These are phyloP conservation scores for Moricandia arvensis DNA, from an alignment of 345 rosid genomes.

Conservation along the genomic window DNA sequence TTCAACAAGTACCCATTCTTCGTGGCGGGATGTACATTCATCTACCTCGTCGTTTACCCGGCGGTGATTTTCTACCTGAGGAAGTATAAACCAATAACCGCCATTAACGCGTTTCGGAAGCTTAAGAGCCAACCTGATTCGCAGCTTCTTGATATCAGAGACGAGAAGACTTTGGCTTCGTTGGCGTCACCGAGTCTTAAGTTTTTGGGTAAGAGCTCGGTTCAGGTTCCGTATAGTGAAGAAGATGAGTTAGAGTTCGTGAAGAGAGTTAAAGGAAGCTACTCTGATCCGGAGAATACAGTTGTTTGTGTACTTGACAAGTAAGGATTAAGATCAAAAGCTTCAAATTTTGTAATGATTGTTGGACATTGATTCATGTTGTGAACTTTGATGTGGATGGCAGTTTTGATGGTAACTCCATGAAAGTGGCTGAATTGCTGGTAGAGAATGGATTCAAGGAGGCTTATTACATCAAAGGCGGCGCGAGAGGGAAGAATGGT, in stretches of 20 bases:
- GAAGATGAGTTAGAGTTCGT: conserved; percentile 55
- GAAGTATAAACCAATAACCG: conserved; percentile 64
- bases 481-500: conserved; percentile 82
- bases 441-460: conserved; percentile 76
- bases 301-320: conserved; percentile 71
- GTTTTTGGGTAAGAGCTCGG: conserved; percentile 50
- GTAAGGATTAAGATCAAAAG: conserved; percentile 44
- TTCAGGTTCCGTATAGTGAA: conserved; percentile 55
- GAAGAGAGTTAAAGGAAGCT: conserved; percentile 55
- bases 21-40: conserved; percentile 75
- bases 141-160: conserved; percentile 86
- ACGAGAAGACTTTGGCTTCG: conserved; percentile 48
- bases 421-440: conserved; percentile 70
- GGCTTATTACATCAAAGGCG: conserved; percentile 81
- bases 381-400: conserved; percentile 47
- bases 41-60: conserved; percentile 77
- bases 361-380: neutral
- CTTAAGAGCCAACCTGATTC: conserved; percentile 58
- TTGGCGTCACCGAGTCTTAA: conserved; percentile 67
- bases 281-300: conserved; percentile 58
- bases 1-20: conserved; percentile 81
- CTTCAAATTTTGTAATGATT: too few species aligned
- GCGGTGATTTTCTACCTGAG: conserved; percentile 53
- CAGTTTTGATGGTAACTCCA: conserved; percentile 87
- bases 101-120: conserved; percentile 65